Evolutionary conservation across 345 rosid species (phyloP).

Genomic region (Lagerstroemia speciosa): DNA sequence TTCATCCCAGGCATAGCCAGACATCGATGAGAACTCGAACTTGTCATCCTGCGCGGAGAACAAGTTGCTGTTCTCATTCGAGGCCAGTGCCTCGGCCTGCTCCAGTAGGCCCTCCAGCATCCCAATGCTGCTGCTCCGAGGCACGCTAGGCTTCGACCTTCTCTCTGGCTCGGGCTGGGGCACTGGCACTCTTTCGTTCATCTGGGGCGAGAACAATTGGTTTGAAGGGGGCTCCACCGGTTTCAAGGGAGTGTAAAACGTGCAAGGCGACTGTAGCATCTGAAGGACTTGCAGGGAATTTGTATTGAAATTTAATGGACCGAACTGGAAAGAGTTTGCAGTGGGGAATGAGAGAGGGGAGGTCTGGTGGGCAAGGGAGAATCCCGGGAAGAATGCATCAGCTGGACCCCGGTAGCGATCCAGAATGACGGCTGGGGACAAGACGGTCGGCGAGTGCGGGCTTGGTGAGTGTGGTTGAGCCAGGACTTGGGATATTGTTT

Average conservation of each 20-base stretch:
- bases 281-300: constrained; percentile 17
- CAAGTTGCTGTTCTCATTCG: constrained; percentile 18
- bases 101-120: constrained; percentile 48
- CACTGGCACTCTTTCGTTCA: constrained; percentile 32
- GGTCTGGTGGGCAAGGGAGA: constrained; percentile 2
- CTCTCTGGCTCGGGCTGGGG: background rate
- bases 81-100: constrained; percentile 33
- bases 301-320: constrained; percentile 7
- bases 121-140: constrained; percentile 13
- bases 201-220: constrained; percentile 33
- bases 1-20: constrained; percentile 12
- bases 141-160: constrained; percentile 12
- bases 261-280: constrained; percentile 15
- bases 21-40: constrained; percentile 4
- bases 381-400: background rate
- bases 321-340: constrained; percentile 10
- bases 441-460: background rate
- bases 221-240: constrained; percentile 63
- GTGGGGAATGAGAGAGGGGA: constrained; percentile 5
- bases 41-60: constrained; percentile 16
- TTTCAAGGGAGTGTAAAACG: constrained; percentile 22
- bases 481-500: constrained; percentile 1
- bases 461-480: background rate
- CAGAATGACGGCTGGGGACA: background rate
- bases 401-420: background rate